Evolutionary conservation across 169 alveolate species (phyloP), one percentile per base, ranked within the genome.

Genomic region (Plasmodium reichenowi): DNA sequence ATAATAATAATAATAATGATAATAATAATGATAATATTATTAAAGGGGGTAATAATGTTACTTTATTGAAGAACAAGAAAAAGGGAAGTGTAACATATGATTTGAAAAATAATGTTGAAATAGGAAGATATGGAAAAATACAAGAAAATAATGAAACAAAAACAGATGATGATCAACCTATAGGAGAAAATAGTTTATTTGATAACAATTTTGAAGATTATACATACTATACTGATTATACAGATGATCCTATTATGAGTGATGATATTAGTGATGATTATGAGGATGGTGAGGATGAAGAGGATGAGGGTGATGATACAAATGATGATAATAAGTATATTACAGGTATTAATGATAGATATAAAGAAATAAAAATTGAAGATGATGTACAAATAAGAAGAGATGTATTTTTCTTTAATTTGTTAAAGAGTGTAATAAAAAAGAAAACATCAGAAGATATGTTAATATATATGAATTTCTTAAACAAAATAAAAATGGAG

Each of bases 371-470:
- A 22, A 88, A 72, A 73, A 94, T 92, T 45, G 96, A 92, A 43
- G 89, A 88, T 38, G 92, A 91, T 52, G 93, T 94, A 5, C 13
- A 72, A 38, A 67, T 88, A 43, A 93, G 95, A 60, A 76, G 93
- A 74, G 93, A 88, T 15, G 90, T 92, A 60, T 85, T 93, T 80
- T 92, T 94, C 26, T 80, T 94, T 64, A 92, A 91, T 73, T 87
- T 93, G 38, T 88, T 94, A 20, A 91, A 89, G 50, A 72, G 90
- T 62, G 76, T 92, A 63, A 93, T 91, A 5, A 88, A 92, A 70
- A 92, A 89, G 17, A 86, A 92, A 63, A 94, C 95, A 22, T 89
- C 94, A 26, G 92, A 93, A 52, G 89, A 91, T 73, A 92, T 92
- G 93, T 45, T 92, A 60, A 94, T 92, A 63, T 92, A 93, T 93